Evolutionary conservation across 2,329 filamentous ascomycete species (phyloP), one percentile per base, ranked within the genome.

Genomic region (Fusarium falciforme): DNA sequence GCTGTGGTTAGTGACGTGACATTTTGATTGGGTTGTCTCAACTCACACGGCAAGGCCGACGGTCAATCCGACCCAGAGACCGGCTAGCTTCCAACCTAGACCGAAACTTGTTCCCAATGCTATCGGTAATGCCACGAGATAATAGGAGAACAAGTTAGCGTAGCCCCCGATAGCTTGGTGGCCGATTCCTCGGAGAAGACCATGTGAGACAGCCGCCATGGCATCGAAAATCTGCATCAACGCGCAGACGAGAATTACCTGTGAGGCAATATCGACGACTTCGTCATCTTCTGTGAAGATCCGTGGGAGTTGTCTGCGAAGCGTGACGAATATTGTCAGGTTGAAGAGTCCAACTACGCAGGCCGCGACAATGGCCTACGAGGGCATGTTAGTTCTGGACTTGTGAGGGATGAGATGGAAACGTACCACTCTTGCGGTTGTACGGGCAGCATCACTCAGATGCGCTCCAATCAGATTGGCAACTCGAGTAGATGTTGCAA

Each of bases 171-270:
- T 90, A 67, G 94, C 91, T 82, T 98, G 95, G 47, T 92, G 89
- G 0, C 95, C 95, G 10, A 98, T 89, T 7, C 95, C 95, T 29
- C 95, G 89, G 17, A 98, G 87, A 31, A 98, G 87, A 29, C 95
- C 95, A 77, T 96, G 95, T 59, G 93, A 94, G 44, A 92, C 92
- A 3, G 93, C 89, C 0, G 93, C 91, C 17, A 97, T 80, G 1
- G 93, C 91, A 81, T 98, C 95, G 75, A 96, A 95, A n/a, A 97
- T 88, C 80, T 98, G 94, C 86, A 98, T 96, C 0, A 93, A 88
- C 0, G 94, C 94, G 65, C 93, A 93, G 1, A 98, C 84, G 0
- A 94, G 94, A 16, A 97, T 87, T 1, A 94, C 89, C 1, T 83
- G 81, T 0, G 93, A 88, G 10, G 93, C 92, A 25, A 94, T 84